Percentiles rank a stretch among this genome's conserved stretches.
These are phyloP conservation scores for Syzygium aqueum DNA, from an alignment of 345 rosid species.

Conservation along the genomic window DNA sequence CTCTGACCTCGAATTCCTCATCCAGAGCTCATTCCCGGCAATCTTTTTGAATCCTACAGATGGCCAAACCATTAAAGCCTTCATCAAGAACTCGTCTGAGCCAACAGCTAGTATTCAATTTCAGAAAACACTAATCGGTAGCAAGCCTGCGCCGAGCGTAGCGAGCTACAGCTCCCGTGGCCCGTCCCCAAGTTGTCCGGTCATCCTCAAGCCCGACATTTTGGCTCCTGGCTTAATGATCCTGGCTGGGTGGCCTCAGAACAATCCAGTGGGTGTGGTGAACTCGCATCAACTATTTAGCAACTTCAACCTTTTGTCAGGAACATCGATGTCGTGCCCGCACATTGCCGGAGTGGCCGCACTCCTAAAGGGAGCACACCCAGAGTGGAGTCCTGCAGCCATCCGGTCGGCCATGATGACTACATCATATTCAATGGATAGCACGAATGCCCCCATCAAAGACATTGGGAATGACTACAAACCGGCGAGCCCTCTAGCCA, in stretches of 20 bases:
- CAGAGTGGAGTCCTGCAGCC: slow-evolving; percentile 53
- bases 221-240: slow-evolving; percentile 38
- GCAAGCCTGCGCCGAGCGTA: slow-evolving; percentile 30
- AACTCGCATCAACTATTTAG: slow-evolving; percentile 3
- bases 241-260: slow-evolving; percentile 48
- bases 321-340: slow-evolving; percentile 59
- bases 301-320: slow-evolving; percentile 36
- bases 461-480: slow-evolving; percentile 7
- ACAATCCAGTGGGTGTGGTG: neutral
- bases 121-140: slow-evolving; percentile 13
- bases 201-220: slow-evolving; percentile 46
- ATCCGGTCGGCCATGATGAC: slow-evolving; percentile 62
- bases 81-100: slow-evolving; percentile 14
- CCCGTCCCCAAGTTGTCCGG: slow-evolving; percentile 40
- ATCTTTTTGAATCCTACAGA: slow-evolving; percentile 13
- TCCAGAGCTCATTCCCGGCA: slow-evolving; percentile 19
- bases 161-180: slow-evolving; percentile 51
- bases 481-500: slow-evolving; percentile 31
- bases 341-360: slow-evolving; percentile 46
- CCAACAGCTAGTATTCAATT: slow-evolving; percentile 35
- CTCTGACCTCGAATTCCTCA: slow-evolving; percentile 1
- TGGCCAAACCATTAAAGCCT: slow-evolving; percentile 21
- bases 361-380: slow-evolving; percentile 33
- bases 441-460: slow-evolving; percentile 10
- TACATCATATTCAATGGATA: slow-evolving; percentile 25